Evolutionary conservation across 495 filamentous ascomycete species (phyloP), one percentile per base, ranked within the genome.

Genomic region (Achaetomiella virescens): DNA sequence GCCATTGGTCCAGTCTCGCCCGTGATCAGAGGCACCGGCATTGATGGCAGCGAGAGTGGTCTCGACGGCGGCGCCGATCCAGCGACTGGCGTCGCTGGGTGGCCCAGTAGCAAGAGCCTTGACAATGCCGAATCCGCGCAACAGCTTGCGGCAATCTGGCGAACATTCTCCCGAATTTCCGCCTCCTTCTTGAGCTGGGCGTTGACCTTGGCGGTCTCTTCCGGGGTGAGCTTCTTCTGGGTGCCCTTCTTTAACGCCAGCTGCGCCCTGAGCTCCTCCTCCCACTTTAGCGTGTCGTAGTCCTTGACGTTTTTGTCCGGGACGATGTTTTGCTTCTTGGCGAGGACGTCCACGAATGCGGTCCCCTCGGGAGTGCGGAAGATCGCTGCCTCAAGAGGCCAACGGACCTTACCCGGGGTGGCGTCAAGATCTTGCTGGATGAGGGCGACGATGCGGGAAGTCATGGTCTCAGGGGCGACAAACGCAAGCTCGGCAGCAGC

Each of bases 221-320:
- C 91, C 0, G 86, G 71, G 0, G 88, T 92, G 31, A 97, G 82
- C 71, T 97, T 97, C 75, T 87, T 91, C 61, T 90, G 84, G 37
- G 88, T 81, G 3, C 95, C 95, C 72, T 90, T 93, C 77, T 97
- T 98, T 61, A 88, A 77, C 21, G 90, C 91, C 38, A 98, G 73
- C 63, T 97, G 90, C 33, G 82, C 80, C 45, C 91, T 74, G n/a
- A 97, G 79, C 54, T 97, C 93, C 63, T 88, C 84, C 69, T 98
- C 93, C 93, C 93, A 98, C 72, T 96, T 97, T 47, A 96, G 65
- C 1, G 89, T 96, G 62, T 97, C 88, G 58, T 96, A 95, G 66
- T 97, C 93, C 67, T 89, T 96, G 52, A 65, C 83, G 61, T 87
- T 96, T 70, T 89, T 96, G 63, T 88, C 81, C 8, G 87, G 80